phyloP scores from a whole-genome alignment of 352 stramenopile genomes.

The Phytophthora rubi region DNA sequence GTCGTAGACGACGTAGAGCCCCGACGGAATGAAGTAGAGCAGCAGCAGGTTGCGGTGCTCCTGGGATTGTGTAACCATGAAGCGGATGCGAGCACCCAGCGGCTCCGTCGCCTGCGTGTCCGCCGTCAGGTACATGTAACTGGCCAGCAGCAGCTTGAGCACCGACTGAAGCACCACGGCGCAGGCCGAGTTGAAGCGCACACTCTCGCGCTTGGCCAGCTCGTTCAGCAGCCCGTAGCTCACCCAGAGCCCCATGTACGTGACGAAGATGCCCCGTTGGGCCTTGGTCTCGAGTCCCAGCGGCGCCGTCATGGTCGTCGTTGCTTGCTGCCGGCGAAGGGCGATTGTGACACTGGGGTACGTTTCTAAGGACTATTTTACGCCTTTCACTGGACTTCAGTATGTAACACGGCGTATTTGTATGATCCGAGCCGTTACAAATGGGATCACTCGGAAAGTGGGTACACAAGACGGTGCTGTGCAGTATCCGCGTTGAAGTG shows the following conservation, averaged over 20 bases:
- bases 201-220: slow-evolving; percentile 68
- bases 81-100: slow-evolving; percentile 34
- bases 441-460: slow-evolving; percentile 23
- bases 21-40: slow-evolving; percentile 78
- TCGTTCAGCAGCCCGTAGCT: slow-evolving; percentile 82
- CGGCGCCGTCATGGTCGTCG: slow-evolving; percentile 49
- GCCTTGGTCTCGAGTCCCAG: slow-evolving; percentile 77
- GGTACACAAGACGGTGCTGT: slow-evolving; percentile 11
- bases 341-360: slow-evolving; percentile 5
- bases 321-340: not conserved
- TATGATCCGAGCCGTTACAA: slow-evolving; percentile 11
- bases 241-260: slow-evolving; percentile 84
- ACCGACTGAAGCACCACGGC: slow-evolving; percentile 80
- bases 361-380: not conserved
- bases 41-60: slow-evolving; percentile 57
- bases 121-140: slow-evolving; percentile 69
- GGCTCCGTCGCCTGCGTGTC: slow-evolving; percentile 42
- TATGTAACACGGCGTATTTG: not conserved
- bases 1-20: slow-evolving; percentile 84
- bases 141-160: slow-evolving; percentile 72
- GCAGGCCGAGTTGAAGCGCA: slow-evolving; percentile 78
- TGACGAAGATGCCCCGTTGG: slow-evolving; percentile 78
- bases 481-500: slow-evolving; percentile 3
- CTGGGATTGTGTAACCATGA: slow-evolving; percentile 45
- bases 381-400: slow-evolving; percentile 4